Evolutionary conservation across 208 protist genomes (phyloP).

Genomic region (Blastocrithidia nonstop): DNA sequence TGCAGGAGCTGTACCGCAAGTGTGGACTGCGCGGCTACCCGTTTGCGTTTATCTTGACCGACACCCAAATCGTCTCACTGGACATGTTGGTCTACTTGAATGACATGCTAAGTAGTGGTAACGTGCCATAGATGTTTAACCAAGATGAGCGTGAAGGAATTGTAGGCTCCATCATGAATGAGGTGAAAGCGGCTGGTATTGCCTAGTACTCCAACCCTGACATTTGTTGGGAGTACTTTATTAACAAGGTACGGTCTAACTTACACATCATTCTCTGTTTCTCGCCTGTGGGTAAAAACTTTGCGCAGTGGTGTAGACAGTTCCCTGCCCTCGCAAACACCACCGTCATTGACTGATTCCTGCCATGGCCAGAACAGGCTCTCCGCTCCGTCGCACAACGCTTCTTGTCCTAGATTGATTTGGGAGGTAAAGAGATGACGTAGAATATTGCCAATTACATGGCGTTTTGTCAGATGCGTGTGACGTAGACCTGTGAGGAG

Average conservation of each 20-base stretch:
- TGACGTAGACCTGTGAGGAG: conserved; percentile 87
- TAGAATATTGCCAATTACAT: conserved; percentile 90
- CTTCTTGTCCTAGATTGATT: conserved; percentile 87
- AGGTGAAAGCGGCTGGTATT: conserved; percentile 83
- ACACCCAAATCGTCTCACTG: conserved; percentile 94
- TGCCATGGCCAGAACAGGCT: conserved; percentile 95
- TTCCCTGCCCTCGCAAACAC: conserved; percentile 97
- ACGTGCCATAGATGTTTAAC: conserved; percentile 93
- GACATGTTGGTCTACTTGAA: conserved; percentile 97
- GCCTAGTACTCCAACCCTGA: conserved; percentile 85
- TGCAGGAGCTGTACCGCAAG: conserved; percentile 93
- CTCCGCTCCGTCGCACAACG: conserved; percentile 91
- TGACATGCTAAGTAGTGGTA: conserved; percentile 94
- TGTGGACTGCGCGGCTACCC: conserved; percentile 89
- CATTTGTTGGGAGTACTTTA: conserved; percentile 94
- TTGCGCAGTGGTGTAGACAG: conserved; percentile 92
- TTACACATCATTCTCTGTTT: conserved; percentile 96
- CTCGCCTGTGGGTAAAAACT: conserved; percentile 96
- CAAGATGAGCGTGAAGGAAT: conserved; percentile 88
- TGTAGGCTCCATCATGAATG: conserved; percentile 78
- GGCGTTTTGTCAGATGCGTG: conserved; percentile 89
- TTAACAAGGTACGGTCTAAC: conserved; percentile 92
- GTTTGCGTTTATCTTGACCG: conserved; percentile 94
- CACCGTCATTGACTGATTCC: conserved; percentile 98
- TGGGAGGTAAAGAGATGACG: conserved; percentile 73